Conservation (phyloP, 352 stramenopile species). For the Pseudoperonospora humuli region DNA sequence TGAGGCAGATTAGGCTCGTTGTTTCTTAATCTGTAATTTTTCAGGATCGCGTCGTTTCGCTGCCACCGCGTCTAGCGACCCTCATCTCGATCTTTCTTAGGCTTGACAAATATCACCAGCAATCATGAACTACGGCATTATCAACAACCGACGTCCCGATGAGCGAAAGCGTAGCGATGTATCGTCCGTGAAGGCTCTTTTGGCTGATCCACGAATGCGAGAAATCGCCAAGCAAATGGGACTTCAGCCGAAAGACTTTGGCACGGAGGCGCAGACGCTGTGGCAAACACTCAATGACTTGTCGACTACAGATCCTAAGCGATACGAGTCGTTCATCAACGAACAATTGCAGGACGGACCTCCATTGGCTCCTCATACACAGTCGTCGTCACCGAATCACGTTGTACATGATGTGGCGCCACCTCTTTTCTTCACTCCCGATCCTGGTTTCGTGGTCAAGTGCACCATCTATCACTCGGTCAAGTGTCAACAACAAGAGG, state of each 20-base stretch:
- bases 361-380: slow-evolving; percentile 17
- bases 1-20: too few species aligned
- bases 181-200: slow-evolving; percentile 26
- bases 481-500: slow-evolving; percentile 53
- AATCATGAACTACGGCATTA: slow-evolving; percentile 87
- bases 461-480: slow-evolving; percentile 36
- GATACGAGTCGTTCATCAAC: slow-evolving; percentile 77
- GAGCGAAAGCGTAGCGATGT: too few species aligned
- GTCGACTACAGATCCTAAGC: slow-evolving; percentile 50
- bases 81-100: too few species aligned
- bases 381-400: too few species aligned
- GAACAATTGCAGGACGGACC: slow-evolving; percentile 69
- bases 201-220: slow-evolving; percentile 54
- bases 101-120: too few species aligned
- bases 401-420: too few species aligned
- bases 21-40: too few species aligned
- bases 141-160: slow-evolving; percentile 67
- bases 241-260: slow-evolving; percentile 69
- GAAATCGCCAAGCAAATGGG: slow-evolving; percentile 82
- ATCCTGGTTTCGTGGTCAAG: too few species aligned
- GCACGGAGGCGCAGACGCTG: slow-evolving; percentile 49
- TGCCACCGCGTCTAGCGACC: too few species aligned
- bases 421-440: slow-evolving; percentile 61
- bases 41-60: not conserved
- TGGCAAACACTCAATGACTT: slow-evolving; percentile 76